These are phyloP conservation scores for Ceriops zippeliana DNA, from an alignment of 345 rosid species.

Conservation along the genomic window DNA sequence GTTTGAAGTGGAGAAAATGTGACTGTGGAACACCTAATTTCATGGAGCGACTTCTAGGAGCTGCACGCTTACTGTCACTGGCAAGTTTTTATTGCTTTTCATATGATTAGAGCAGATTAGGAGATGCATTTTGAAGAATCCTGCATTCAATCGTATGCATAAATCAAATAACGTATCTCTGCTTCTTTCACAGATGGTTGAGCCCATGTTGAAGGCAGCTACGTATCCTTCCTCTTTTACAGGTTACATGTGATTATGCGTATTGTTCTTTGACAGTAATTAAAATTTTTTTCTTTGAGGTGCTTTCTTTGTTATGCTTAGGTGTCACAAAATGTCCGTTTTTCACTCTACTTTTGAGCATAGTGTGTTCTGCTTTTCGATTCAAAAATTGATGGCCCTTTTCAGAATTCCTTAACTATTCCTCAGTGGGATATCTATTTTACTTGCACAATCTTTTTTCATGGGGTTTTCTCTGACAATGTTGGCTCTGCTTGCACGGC, in stretches of 20 bases:
- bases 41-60: slow-evolving; percentile 72
- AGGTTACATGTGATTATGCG: slow-evolving; percentile 4
- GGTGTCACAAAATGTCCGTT: neutral
- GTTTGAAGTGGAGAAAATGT: slow-evolving; percentile 68
- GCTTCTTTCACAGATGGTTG: neutral
- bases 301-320: neutral
- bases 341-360: neutral
- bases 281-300: neutral
- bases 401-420: slow-evolving; percentile 2
- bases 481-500: slow-evolving; percentile 83
- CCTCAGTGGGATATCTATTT: slow-evolving; percentile 57
- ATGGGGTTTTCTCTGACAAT: slow-evolving; percentile 64
- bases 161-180: neutral
- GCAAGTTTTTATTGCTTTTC: slow-evolving; percentile 26
- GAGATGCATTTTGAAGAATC: too few species aligned
- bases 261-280: neutral
- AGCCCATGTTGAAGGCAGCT: too few species aligned
- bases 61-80: slow-evolving; percentile 75
- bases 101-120: neutral
- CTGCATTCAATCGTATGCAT: neutral
- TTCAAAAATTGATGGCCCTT: neutral
- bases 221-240: too few species aligned
- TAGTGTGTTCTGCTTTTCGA: neutral
- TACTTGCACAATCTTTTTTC: slow-evolving; percentile 86
- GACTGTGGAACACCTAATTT: slow-evolving; percentile 58